phyloP scores from a whole-genome alignment of 2,329 filamentous ascomycete genomes.

The Diplodia intermedia region DNA sequence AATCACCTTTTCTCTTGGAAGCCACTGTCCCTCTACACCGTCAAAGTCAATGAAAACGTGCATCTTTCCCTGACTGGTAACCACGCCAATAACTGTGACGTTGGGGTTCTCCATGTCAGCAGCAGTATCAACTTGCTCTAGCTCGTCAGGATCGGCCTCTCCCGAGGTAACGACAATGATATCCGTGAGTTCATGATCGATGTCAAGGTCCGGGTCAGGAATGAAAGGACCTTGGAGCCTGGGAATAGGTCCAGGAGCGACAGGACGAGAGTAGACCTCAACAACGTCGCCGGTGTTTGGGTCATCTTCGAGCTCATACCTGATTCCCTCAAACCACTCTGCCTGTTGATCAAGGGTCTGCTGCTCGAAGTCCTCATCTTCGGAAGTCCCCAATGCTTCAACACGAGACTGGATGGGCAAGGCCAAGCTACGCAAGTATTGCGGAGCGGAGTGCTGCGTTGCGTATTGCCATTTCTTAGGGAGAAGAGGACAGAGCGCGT shows the following conservation, averaged over 20 bases:
- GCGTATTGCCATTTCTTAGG: constrained; percentile 79
- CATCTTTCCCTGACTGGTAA: constrained; percentile 62
- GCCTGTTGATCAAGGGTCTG: constrained; percentile 61
- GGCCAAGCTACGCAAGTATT: constrained; percentile 31
- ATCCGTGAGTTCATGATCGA: constrained; percentile 65
- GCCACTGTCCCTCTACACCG: constrained; percentile 68
- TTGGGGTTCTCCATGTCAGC: constrained; percentile 59
- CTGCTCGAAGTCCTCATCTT: constrained; percentile 52
- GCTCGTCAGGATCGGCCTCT: constrained; percentile 42
- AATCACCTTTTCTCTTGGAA: constrained; percentile 54
- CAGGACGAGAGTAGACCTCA: constrained; percentile 64
- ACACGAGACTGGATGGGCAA: constrained; percentile 55
- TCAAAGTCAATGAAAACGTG: constrained; percentile 67
- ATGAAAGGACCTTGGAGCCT: constrained; percentile 68
- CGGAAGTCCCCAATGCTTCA: constrained; percentile 49
- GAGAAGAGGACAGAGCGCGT: constrained; percentile 88
- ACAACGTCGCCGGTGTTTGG: constrained; percentile 58
- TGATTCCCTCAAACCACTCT: constrained; percentile 61
- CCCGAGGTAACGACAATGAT: constrained; percentile 61
- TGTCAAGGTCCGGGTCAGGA: constrained; percentile 57
- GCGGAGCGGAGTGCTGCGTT: constrained; percentile 37
- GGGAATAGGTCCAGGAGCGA: constrained; percentile 62
- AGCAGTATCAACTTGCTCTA: constrained; percentile 58
- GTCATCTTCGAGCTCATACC: constrained; percentile 55
- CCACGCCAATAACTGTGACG: constrained; percentile 64